These are phyloP conservation scores for Elaeis guineensis DNA, from an alignment of 176 grass and related monocot species.

Conservation along the genomic window DNA sequence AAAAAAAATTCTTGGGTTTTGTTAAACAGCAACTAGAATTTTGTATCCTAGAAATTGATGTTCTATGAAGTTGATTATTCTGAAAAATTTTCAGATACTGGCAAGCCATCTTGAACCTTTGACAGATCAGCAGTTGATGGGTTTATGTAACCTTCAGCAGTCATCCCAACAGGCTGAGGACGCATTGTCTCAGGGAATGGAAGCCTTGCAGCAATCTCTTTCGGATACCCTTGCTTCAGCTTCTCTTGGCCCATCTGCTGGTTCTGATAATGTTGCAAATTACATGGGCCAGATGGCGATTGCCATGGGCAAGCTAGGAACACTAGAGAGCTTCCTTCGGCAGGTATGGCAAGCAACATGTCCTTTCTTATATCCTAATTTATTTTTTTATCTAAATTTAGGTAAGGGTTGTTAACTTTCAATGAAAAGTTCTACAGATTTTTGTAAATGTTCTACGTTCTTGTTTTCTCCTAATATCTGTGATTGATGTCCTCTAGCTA, in stretches of 20 bases:
- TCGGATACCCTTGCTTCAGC: conserved; percentile 50
- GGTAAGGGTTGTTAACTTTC: too few relatives aligned
- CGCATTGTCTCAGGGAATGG: conserved; percentile 93
- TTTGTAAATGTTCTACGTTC: too few relatives aligned
- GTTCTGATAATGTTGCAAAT: conserved; percentile 50
- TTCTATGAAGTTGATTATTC: not conserved
- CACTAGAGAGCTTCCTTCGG: conserved; percentile 77
- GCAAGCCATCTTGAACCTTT: conserved; percentile 53
- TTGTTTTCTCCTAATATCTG: too few relatives aligned
- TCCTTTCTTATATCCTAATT: too few relatives aligned
- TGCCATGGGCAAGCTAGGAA: conserved; percentile 77
- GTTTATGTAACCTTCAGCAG: conserved; percentile 78
- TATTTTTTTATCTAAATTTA: too few relatives aligned
- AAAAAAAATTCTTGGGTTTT: too few relatives aligned
- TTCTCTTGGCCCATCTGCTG: not conserved
- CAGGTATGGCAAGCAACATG: conserved; percentile 32
- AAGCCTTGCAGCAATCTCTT: conserved; percentile 73
- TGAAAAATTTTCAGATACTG: conserved; percentile 30
- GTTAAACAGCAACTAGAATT: too few relatives aligned
- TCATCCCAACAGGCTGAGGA: conserved; percentile 87
- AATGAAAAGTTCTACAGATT: too few relatives aligned
- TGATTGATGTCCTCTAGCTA: too few relatives aligned
- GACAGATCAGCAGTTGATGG: conserved; percentile 78
- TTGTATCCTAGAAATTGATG: too few relatives aligned
- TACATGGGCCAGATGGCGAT: conserved; percentile 97